Evolutionary conservation across 176 grass and related monocot species (phyloP).

Genomic region (Chrysopogon serrulatus): DNA sequence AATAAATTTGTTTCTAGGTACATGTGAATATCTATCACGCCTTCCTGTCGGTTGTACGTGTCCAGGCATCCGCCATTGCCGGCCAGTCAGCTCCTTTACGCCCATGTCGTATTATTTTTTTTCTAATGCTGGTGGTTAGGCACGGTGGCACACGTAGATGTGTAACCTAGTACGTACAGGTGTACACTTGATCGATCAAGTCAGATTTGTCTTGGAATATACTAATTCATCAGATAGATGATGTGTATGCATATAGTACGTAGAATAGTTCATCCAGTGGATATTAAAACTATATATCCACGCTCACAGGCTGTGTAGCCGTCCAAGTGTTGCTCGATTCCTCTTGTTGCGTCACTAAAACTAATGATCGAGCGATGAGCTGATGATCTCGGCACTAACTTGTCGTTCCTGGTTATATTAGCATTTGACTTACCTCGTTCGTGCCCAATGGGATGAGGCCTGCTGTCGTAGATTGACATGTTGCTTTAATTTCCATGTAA

Average conservation of each 20-base stretch:
- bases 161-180: background rate
- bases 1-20: too few relatives aligned
- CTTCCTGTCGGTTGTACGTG: background rate
- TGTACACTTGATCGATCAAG: background rate
- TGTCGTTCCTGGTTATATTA: background rate
- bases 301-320: background rate
- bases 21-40: too few relatives aligned
- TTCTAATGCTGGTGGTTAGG: background rate
- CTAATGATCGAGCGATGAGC: background rate
- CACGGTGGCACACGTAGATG: background rate
- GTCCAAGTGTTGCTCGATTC: conserved; percentile 10
- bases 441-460: background rate
- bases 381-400: background rate
- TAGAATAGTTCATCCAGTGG: background rate
- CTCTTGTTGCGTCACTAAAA: background rate
- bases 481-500: background rate
- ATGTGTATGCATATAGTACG: background rate
- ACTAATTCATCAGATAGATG: background rate
- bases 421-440: background rate
- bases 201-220: background rate
- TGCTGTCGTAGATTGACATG: background rate
- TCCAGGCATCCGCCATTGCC: background rate
- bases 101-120: background rate
- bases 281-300: background rate
- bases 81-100: too few relatives aligned